phyloP scores from a whole-genome alignment of 208 protist species.

The Leishmania tropica region DNA sequence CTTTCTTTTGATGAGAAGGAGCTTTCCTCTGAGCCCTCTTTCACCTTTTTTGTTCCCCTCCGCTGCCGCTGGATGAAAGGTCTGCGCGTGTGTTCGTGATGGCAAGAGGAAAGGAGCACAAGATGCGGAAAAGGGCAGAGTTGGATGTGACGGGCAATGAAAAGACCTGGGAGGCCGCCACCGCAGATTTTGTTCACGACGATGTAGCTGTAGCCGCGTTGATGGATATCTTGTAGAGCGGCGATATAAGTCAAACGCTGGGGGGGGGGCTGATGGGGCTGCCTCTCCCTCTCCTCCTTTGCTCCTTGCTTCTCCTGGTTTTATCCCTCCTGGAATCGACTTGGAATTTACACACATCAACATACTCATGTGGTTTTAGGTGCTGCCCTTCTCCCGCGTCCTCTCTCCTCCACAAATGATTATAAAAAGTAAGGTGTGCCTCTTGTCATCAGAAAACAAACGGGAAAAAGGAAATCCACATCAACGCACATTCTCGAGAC shows the following conservation, averaged over 20 bases:
- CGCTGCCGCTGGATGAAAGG: slow-evolving; percentile 1
- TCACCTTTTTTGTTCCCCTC: background rate
- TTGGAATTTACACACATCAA: background rate
- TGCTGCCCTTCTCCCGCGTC: background rate
- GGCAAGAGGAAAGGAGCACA: background rate
- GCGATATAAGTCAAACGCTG: background rate
- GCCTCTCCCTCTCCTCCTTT: background rate
- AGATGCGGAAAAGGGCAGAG: background rate
- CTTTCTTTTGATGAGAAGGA: background rate
- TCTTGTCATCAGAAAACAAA: background rate
- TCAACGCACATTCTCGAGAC: background rate
- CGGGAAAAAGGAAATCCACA: background rate
- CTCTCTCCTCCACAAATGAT: background rate
- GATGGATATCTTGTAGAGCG: background rate
- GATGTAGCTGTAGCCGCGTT: background rate
- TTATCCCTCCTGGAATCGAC: background rate
- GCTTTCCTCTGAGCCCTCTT: background rate
- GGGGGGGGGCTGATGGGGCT: background rate
- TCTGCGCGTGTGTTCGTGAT: background rate
- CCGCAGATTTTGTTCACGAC: background rate
- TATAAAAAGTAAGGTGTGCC: background rate
- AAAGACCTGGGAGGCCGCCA: background rate
- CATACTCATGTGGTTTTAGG: slow-evolving; percentile 1
- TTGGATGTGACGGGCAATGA: background rate
- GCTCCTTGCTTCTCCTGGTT: background rate